Evolutionary conservation across 163 green algal species (phyloP).

Genomic region (Prototheca cutis): DNA sequence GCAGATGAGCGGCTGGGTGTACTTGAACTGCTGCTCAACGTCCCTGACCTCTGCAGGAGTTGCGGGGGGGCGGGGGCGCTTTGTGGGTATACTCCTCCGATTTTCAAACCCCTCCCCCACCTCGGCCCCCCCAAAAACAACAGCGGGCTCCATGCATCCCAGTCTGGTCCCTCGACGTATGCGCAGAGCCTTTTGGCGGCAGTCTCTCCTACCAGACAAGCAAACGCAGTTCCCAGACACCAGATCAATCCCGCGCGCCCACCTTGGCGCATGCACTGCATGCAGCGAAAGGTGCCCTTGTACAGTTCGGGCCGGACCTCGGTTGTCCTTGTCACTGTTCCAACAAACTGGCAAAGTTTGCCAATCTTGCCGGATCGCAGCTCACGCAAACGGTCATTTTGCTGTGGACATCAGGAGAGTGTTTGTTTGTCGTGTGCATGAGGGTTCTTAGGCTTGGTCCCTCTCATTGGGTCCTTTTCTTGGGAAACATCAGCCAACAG

Average conservation of each 20-base stretch:
- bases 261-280: conserved; percentile 50
- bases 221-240: neutral
- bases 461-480: too few relatives aligned
- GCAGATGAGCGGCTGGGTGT: conserved; percentile 84
- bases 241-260: neutral
- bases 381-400: conserved; percentile 55
- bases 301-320: conserved; percentile 94
- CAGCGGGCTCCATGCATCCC: too few relatives aligned
- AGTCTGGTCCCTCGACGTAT: too few relatives aligned
- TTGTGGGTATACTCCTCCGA: too few relatives aligned
- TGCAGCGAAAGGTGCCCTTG: conserved; percentile 82
- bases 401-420: conserved; percentile 26
- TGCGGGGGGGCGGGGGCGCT: too few relatives aligned
- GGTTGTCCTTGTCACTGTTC: conserved; percentile 86
- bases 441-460: too few relatives aligned
- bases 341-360: conserved; percentile 70
- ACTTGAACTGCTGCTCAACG: conserved; percentile 97
- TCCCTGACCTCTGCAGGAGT: conserved; percentile 31
- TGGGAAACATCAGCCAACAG: too few relatives aligned
- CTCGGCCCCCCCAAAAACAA: too few relatives aligned
- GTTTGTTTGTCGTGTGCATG: too few relatives aligned
- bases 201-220: neutral
- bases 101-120: too few relatives aligned
- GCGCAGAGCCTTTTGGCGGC: too few relatives aligned
- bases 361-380: conserved; percentile 73